Conservation (phyloP, 257 asterid species). For the Leonotis leonurus region DNA sequence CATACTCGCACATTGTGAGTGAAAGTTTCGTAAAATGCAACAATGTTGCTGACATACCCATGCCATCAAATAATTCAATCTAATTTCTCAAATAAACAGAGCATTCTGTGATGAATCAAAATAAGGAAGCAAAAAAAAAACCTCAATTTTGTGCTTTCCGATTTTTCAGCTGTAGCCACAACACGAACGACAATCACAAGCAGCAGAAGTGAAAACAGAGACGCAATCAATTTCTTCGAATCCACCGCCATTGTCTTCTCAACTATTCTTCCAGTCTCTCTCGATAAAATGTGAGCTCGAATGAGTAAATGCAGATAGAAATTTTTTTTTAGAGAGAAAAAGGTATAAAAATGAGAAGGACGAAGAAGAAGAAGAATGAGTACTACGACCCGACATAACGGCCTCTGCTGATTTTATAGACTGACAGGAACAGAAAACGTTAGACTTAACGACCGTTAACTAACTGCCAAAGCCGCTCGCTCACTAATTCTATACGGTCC, state of each 20-base stretch:
- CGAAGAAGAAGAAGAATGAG: slow-evolving; percentile 18
- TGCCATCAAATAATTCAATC: not conserved
- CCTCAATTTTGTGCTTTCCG: slow-evolving; percentile 34
- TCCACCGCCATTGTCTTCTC: slow-evolving; percentile 25
- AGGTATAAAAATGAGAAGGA: not conserved
- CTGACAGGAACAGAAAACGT: slow-evolving; percentile 30
- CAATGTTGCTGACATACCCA: not conserved
- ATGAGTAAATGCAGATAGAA: not conserved
- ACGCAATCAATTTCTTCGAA: slow-evolving; percentile 29
- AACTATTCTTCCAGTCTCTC: slow-evolving; percentile 4
- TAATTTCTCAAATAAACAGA: not conserved
- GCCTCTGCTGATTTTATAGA: slow-evolving; percentile 58
- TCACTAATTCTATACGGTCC: too few species aligned
- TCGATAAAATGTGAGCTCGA: not conserved
- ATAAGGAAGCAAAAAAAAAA: not conserved
- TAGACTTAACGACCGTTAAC: slow-evolving; percentile 46
- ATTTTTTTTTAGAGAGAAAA: slow-evolving; percentile 8
- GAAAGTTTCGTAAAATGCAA: not conserved
- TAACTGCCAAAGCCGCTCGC: slow-evolving; percentile 31
- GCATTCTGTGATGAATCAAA: not conserved
- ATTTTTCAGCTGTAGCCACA: slow-evolving; percentile 24
- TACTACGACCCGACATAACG: slow-evolving; percentile 54
- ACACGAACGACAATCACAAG: slow-evolving; percentile 33
- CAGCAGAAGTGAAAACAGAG: slow-evolving; percentile 36
- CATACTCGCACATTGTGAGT: not conserved